phyloP scores from a whole-genome alignment of 2,329 filamentous ascomycete genomes.

The Zymoseptoria brevis region DNA sequence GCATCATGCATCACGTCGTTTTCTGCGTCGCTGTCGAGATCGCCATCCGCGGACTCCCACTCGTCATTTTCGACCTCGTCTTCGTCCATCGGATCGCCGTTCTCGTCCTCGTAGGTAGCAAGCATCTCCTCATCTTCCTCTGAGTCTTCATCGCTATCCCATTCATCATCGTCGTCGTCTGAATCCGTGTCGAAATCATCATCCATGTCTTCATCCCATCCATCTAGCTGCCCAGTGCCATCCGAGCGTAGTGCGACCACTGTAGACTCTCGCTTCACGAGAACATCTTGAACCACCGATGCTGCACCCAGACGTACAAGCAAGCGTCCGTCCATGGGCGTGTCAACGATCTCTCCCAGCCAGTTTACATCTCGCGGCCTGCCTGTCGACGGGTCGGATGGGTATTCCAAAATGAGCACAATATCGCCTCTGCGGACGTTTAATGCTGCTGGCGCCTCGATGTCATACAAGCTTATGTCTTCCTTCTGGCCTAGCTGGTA shows the following conservation, averaged over 20 bases:
- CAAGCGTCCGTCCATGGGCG: constrained; percentile 46
- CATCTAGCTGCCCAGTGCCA: constrained; percentile 20
- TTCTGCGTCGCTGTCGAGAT: constrained; percentile 10
- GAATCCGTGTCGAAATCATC: constrained; percentile 18
- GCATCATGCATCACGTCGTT: constrained; percentile 19
- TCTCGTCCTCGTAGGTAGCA: constrained; percentile 35
- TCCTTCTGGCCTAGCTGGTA: constrained; percentile 28
- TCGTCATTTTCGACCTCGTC: constrained; percentile 39
- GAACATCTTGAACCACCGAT: constrained; percentile 43
- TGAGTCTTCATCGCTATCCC: constrained; percentile 21
- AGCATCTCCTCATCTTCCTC: constrained; percentile 25
- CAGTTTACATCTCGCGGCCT: constrained; percentile 34
- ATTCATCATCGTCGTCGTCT: constrained; percentile 30
- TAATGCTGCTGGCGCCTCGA: constrained; percentile 43
- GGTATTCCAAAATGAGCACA: constrained; percentile 38
- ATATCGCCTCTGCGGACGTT: constrained; percentile 46
- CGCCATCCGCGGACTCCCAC: constrained; percentile 31
- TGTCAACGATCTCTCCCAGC: constrained; percentile 50
- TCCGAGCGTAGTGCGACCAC: constrained; percentile 40
- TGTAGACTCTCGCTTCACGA: constrained; percentile 42
- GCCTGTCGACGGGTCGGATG: not conserved
- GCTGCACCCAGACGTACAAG: constrained; percentile 48
- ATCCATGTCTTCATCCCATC: constrained; percentile 31
- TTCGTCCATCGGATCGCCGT: constrained; percentile 35
- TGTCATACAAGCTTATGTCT: constrained; percentile 53